Base-by-base conservation (phyloP, 2,329 filamentous ascomycete genomes). In the Aspergillus unguis region DNA sequence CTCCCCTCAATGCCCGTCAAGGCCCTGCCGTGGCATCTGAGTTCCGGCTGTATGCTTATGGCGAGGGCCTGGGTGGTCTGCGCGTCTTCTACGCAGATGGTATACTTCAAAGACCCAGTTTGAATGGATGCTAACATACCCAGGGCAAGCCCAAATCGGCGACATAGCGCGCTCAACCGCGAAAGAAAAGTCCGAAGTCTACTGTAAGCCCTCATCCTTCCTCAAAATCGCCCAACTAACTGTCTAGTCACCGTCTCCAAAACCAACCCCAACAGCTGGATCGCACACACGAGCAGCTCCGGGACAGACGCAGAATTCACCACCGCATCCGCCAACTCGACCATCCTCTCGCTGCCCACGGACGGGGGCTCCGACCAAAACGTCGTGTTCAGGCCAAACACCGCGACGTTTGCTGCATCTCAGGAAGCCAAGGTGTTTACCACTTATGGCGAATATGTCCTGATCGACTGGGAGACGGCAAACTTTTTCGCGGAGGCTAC, bases 31-130 rank as follows among this genome's bases (percentile, higher is more conserved):
- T 43, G 3, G 17, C 33, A 11, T 23, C 37, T n/a, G 23, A 38
- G 6, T 53, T 53, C 50, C 44, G 46, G 6, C 25, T 53, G n/a
- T 53, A 43, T 28, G 50, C 44, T 9, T 53, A 53, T 9, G 50
- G 50, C 2, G 38, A 53, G 1, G 32, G n/a, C 6, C 48, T 48
- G 23, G 33, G 44, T 25, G 50, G 50, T 2, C n/a, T 52, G 5
- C 32, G 44, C 2, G n/a, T 52, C 7, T 48, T 37, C 17, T 52
- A 48, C 33, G 44, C 50, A 2, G 50, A 52, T 9, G 44, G 50
- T 48, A 52, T 9, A n/a, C 26, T 17, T 27, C n/a, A 11, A 43
- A 26, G n/a, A 29, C 23, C 40, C 25, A 26, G 3, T 5, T 32
- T 28, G 11, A 38, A n/a, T 44, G n/a, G 32, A 17, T 10, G 23